phyloP scores from a whole-genome alignment of 2,329 filamentous ascomycete genomes.

The Hypoxylon sp. region DNA sequence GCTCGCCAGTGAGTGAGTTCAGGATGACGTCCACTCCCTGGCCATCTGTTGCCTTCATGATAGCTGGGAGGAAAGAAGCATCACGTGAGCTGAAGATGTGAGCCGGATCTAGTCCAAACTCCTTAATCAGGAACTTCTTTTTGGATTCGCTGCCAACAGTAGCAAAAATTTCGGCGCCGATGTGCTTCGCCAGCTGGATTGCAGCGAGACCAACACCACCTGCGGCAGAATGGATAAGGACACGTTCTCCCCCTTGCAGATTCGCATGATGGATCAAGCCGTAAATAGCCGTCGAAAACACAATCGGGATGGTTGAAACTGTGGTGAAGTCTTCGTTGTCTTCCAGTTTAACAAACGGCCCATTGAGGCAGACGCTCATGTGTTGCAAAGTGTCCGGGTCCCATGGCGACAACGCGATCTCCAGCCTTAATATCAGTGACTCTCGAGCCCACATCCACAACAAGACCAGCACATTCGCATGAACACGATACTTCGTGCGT shows the following conservation, averaged over 20 bases:
- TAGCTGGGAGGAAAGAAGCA: constrained; percentile 18
- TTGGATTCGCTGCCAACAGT: constrained; percentile 29
- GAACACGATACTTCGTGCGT: not conserved
- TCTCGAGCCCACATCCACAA: not conserved
- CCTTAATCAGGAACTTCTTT: constrained; percentile 25
- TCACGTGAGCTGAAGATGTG: constrained; percentile 34
- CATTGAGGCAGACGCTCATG: constrained; percentile 20
- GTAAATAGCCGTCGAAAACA: constrained; percentile 36
- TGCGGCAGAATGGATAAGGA: constrained; percentile 38
- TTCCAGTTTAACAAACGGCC: constrained; percentile 12
- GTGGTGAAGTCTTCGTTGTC: constrained; percentile 17
- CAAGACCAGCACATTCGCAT: not conserved
- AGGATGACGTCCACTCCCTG: constrained; percentile 35
- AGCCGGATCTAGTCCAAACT: constrained; percentile 11
- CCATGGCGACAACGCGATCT: constrained; percentile 29
- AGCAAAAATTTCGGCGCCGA: constrained; percentile 34
- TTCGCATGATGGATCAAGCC: constrained; percentile 27
- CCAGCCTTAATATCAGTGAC: constrained; percentile 5
- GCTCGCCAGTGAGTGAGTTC: constrained; percentile 34
- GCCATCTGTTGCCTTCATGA: constrained; percentile 20
- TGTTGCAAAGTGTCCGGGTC: constrained; percentile 18
- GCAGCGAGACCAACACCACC: constrained; percentile 40
- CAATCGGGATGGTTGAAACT: constrained; percentile 17
- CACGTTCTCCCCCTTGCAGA: constrained; percentile 24
- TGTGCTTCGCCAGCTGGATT: constrained; percentile 27